These are phyloP conservation scores for Fonsecaea pugnacius DNA, from an alignment of 2,329 filamentous ascomycete species.

Conservation along the genomic window DNA sequence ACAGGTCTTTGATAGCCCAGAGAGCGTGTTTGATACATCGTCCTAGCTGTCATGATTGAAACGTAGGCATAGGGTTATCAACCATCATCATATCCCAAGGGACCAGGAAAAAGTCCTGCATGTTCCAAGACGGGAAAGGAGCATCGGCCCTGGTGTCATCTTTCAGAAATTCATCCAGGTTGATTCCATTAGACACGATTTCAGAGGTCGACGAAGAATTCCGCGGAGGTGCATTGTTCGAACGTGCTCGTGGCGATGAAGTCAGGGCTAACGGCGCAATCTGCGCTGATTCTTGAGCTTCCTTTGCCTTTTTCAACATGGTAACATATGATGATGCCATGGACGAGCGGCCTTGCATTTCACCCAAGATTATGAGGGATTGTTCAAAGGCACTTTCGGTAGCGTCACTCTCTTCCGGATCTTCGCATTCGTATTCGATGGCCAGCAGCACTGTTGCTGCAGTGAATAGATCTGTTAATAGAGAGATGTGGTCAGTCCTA, in stretches of 20 bases:
- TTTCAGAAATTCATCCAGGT: not conserved
- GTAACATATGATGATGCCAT: conserved; percentile 1
- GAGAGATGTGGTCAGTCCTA: not conserved
- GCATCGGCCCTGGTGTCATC: not conserved
- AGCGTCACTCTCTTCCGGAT: not conserved
- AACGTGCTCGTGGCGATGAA: not conserved
- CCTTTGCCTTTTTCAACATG: conserved; percentile 1
- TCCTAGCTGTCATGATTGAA: not conserved
- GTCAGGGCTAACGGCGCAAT: not conserved
- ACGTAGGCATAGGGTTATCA: not conserved
- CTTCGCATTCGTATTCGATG: not conserved
- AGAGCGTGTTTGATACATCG: not conserved
- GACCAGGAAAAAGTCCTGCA: not conserved
- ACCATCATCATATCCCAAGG: conserved; percentile 5
- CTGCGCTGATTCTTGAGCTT: not conserved
- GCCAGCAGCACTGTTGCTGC: not conserved
- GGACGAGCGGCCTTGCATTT: not conserved
- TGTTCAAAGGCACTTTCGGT: conserved; percentile 5
- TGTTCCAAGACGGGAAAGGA: conserved; percentile 1
- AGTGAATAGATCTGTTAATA: not conserved
- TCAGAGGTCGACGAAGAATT: not conserved
- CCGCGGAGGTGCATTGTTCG: not conserved
- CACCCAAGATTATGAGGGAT: not conserved
- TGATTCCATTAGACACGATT: not conserved
- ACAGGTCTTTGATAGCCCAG: not conserved